These are phyloP conservation scores for Keithomyces neogunnii DNA, from an alignment of 2,329 filamentous ascomycete genomes.

Conservation along the genomic window DNA sequence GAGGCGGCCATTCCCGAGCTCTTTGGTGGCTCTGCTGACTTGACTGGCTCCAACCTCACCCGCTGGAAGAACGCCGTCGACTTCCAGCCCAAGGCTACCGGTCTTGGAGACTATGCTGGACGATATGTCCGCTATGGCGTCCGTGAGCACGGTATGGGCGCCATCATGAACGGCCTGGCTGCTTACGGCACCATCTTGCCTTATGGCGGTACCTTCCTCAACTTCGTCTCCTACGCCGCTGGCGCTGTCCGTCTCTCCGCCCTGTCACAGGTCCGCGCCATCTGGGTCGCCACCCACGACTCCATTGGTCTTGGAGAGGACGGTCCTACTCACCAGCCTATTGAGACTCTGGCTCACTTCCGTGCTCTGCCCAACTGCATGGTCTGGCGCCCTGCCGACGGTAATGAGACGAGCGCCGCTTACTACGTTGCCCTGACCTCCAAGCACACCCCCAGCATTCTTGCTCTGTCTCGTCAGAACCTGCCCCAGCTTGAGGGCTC, in stretches of 20 bases:
- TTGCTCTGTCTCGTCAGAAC: constrained; percentile 96
- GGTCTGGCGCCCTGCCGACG: constrained; percentile 98
- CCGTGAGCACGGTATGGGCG: constrained; percentile 86
- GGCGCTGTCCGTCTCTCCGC: constrained; percentile 91
- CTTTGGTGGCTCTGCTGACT: constrained; percentile 89
- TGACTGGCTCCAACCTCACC: constrained; percentile 98
- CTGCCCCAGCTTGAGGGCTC: constrained; percentile 95
- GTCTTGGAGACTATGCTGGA: constrained; percentile 82
- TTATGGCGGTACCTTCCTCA: constrained; percentile 93
- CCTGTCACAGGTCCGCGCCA: constrained; percentile 79
- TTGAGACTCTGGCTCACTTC: constrained; percentile 97
- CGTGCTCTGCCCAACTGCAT: constrained; percentile 97
- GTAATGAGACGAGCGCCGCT: constrained; percentile 95
- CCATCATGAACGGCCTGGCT: constrained; percentile 88
- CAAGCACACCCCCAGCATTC: constrained; percentile 82
- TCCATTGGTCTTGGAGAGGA: constrained; percentile 99
- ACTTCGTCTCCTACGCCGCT: constrained; percentile 97
- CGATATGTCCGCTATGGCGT: constrained; percentile 92
- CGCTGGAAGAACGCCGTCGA: constrained; percentile 95
- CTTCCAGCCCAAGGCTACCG: constrained; percentile 85
- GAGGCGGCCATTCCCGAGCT: constrained; percentile 79
- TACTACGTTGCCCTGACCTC: constrained; percentile 94
- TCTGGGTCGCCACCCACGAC: constrained; percentile 98
- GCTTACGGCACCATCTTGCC: constrained; percentile 95
- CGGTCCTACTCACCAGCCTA: constrained; percentile 96